A percentile compares a stretch with the other conserved stretches of the same genome.
Evolutionary conservation across 768 basidiomycete genomes (phyloP).

Genomic region (Steccherinum ochraceum): DNA sequence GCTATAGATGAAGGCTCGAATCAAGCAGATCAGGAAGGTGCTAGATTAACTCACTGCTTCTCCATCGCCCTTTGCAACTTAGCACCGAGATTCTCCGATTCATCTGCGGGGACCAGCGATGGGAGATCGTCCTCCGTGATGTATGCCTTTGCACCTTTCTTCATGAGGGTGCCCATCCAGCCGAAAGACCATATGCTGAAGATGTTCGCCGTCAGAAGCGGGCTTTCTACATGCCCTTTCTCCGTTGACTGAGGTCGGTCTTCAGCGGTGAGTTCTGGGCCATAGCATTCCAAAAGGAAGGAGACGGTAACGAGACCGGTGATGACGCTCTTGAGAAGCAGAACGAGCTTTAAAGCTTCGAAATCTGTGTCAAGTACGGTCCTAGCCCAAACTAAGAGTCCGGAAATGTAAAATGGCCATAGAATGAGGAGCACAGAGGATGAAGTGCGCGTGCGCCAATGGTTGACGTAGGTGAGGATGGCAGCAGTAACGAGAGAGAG

Average conservation of each 20-base stretch:
- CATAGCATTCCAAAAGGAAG: conserved; percentile 63
- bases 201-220: conserved; percentile 69
- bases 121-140: conserved; percentile 88
- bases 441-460: conserved; percentile 62
- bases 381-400: conserved; percentile 50
- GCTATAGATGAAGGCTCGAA: conserved; percentile 24
- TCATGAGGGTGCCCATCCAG: conserved; percentile 83
- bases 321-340: conserved; percentile 39
- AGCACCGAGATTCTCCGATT: conserved; percentile 60
- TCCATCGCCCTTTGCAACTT: conserved; percentile 56
- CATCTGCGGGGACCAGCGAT: conserved; percentile 58
- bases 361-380: conserved; percentile 37
- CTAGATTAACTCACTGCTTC: conserved; percentile 46
- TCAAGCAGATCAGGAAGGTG: not conserved
- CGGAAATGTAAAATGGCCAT: conserved; percentile 64
- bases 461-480: conserved; percentile 57
- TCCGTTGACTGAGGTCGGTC: conserved; percentile 27
- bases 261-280: conserved; percentile 45
- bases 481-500: conserved; percentile 42
- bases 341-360: conserved; percentile 28
- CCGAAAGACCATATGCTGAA: conserved; percentile 79
- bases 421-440: conserved; percentile 73
- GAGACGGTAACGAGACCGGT: conserved; percentile 42
- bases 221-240: conserved; percentile 68
- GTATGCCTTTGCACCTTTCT: conserved; percentile 53